Evolutionary conservation across 2,329 filamentous ascomycete genomes (phyloP).

Genomic region (Talaromyces piceae): DNA sequence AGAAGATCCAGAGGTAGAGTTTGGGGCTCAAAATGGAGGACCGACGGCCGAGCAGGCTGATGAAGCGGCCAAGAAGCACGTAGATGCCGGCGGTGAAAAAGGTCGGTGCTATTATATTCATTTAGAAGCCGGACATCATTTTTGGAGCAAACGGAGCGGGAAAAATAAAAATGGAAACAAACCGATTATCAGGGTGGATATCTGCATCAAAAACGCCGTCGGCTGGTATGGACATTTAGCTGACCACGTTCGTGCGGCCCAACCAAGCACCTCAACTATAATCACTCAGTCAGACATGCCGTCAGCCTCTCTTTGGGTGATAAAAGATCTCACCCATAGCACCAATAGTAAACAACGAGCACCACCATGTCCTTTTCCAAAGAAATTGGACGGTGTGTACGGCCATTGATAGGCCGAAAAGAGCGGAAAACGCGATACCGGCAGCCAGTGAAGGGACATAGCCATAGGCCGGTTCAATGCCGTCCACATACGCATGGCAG

Average conservation of each 20-base stretch:
- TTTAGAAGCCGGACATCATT: background rate
- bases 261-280: constrained; percentile 40
- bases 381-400: constrained; percentile 26
- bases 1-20: constrained; percentile 45
- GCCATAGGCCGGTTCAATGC: constrained; percentile 25
- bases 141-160: no score
- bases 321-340: constrained; percentile 24
- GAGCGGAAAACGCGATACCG: constrained; percentile 39
- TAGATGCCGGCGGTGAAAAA: constrained; percentile 49
- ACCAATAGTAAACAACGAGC: constrained; percentile 28
- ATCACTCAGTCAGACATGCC: background rate
- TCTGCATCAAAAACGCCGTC: constrained; percentile 45
- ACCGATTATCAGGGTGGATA: constrained; percentile 37
- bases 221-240: constrained; percentile 43
- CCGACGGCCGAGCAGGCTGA: constrained; percentile 36
- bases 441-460: constrained; percentile 41
- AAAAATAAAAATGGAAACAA: constrained; percentile 3
- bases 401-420: constrained; percentile 39
- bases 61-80: constrained; percentile 42
- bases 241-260: constrained; percentile 44
- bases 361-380: constrained; percentile 35
- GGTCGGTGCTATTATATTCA: constrained; percentile 33
- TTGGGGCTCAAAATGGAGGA: constrained; percentile 38
- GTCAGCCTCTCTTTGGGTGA: background rate
- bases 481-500: constrained; percentile 22